Base-by-base conservation (phyloP, 805 yeast species). In the Isabelozyma rhagii region DNA sequence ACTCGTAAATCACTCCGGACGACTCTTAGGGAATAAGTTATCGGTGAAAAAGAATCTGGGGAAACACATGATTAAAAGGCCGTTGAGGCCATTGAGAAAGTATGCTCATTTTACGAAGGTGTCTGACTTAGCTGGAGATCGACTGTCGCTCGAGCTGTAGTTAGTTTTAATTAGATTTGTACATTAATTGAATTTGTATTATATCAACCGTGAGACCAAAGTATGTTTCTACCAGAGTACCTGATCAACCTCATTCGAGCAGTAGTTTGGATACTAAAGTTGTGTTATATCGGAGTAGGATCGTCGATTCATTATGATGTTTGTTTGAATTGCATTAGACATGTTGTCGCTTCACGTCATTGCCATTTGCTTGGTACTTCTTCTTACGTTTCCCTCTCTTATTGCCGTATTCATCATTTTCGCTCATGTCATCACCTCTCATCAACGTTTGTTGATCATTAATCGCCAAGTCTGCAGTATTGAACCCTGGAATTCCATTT, bases 401-500 rank as follows among this genome's bases (percentile, higher is more conserved):
- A 47, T 55, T 55, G n/a, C 55, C 54, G 50, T 55, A 56, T 34
- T 74, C 77, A 43, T 74, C 78, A 42, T 59, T 62, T 27, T 71
- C 77, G 7, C 64, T 62, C 55, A 66, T 63, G 49, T 72, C 77
- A 44, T 74, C 78, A 11, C 73, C 67, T 51, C 77, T 61, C 64
- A 68, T 71, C 38, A 69, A 55, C 18, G 70, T 63, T 43, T 69
- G 71, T 54, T 69, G 75, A 47, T 77, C 85, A 45, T 78, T 78
- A 45, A 84, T 77, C 4, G 88, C 94, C 58, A 89, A 75, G 53
- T 83, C 80, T 4, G 82, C 69, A 8, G 87, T 70, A 55, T 86
- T 87, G 60, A 88, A 87, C 0, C 93, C 96, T 0, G 92, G 89
- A 13, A 89, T 79, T 1, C 94, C 94, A 48, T 81, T 75, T 14